A percentile compares a stretch with the other conserved stretches of the same genome.
These are phyloP conservation scores for Daldinia decipiens DNA, from an alignment of 495 filamentous ascomycete genomes.

Conservation along the genomic window DNA sequence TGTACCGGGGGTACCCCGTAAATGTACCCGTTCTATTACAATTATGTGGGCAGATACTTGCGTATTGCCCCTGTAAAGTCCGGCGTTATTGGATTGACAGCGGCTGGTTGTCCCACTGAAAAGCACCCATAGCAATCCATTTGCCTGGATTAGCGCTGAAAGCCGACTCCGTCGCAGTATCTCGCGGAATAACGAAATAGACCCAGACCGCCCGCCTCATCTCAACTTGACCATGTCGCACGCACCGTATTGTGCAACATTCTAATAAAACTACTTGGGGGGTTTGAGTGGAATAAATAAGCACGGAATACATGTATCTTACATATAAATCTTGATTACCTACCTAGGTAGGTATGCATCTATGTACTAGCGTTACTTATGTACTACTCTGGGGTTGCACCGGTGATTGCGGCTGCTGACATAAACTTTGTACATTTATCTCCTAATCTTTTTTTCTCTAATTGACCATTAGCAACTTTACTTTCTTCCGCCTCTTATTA, in stretches of 20 bases:
- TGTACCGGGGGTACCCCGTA: conserved; percentile 4
- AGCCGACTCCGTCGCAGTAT: neutral
- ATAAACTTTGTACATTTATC: conserved; percentile 1
- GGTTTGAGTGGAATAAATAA: neutral
- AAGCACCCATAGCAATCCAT: neutral
- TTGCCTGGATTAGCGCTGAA: conserved; percentile 4
- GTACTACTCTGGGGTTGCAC: neutral
- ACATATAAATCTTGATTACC: neutral
- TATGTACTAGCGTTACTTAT: neutral
- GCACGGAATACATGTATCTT: neutral
- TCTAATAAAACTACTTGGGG: neutral
- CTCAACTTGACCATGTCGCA: conserved; percentile 1
- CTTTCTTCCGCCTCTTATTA: neutral
- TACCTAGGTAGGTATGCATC: no score
- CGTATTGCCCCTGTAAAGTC: neutral
- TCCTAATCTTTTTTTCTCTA: neutral
- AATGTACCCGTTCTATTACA: neutral
- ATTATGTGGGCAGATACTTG: conserved; percentile 9
- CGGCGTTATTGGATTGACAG: conserved; percentile 11
- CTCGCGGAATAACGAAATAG: conserved; percentile 11
- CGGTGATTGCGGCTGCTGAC: conserved; percentile 4
- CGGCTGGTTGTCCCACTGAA: conserved; percentile 4
- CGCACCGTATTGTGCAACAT: conserved; percentile 2
- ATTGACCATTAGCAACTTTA: neutral
- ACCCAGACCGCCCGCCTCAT: conserved; percentile 11